These are phyloP conservation scores for Rhytidhysteron rufulum DNA, from an alignment of 2,329 filamentous ascomycete genomes.

Conservation along the genomic window DNA sequence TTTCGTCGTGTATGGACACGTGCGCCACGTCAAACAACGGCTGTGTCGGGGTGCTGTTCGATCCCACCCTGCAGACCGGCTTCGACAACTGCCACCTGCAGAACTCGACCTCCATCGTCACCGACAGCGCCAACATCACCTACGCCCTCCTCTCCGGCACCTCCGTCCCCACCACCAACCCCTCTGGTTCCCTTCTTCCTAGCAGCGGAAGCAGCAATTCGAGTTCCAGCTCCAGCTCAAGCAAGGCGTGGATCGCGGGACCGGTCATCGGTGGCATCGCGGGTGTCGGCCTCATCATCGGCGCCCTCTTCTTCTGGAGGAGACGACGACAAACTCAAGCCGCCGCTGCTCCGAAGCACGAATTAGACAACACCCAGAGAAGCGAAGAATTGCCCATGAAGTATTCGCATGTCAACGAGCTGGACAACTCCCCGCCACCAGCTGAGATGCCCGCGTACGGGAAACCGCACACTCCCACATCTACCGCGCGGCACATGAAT, in stretches of 20 bases:
- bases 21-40: slow-evolving; percentile 19
- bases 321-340: background rate
- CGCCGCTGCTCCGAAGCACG: background rate
- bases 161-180: slow-evolving; percentile 1
- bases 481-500: no score
- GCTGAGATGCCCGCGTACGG: no score
- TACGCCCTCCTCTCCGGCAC: slow-evolving; percentile 2
- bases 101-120: slow-evolving; percentile 17
- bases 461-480: no score
- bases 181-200: background rate
- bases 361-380: background rate
- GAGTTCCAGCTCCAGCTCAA: background rate
- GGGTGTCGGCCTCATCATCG: background rate
- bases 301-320: slow-evolving; percentile 2
- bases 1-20: slow-evolving; percentile 26
- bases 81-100: slow-evolving; percentile 32
- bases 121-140: slow-evolving; percentile 1
- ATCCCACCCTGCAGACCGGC: slow-evolving; percentile 18
- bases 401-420: background rate
- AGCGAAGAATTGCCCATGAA: background rate
- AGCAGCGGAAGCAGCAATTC: background rate
- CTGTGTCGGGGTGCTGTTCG: slow-evolving; percentile 25
- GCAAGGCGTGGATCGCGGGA: slow-evolving; percentile 3
- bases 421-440: background rate
- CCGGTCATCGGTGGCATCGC: slow-evolving; percentile 3